Evolutionary conservation across 805 yeast genomes (phyloP).

Genomic region (Candida patagonica): DNA sequence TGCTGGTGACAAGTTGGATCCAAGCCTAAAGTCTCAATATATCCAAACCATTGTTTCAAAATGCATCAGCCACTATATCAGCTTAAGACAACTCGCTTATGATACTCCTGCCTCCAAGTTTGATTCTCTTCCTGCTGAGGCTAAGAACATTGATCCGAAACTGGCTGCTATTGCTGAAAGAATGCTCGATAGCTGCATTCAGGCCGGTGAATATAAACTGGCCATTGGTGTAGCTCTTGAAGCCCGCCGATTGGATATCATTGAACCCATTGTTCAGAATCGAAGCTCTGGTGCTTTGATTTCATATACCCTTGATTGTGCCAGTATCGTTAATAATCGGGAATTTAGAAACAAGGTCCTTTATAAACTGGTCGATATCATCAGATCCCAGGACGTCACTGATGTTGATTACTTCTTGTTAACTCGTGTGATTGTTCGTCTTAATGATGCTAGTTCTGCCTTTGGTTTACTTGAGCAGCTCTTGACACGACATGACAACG

Average conservation of each 20-base stretch:
- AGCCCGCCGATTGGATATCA: slow-evolving; percentile 67
- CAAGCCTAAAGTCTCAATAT: slow-evolving; percentile 70
- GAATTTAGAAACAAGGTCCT: slow-evolving; percentile 59
- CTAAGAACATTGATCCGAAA: slow-evolving; percentile 43
- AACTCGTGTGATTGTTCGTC: slow-evolving; percentile 78
- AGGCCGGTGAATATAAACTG: slow-evolving; percentile 59
- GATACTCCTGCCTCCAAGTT: slow-evolving; percentile 29
- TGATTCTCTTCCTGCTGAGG: slow-evolving; percentile 13
- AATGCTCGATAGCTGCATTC: slow-evolving; percentile 76
- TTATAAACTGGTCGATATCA: slow-evolving; percentile 49
- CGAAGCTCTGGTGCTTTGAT: slow-evolving; percentile 32
- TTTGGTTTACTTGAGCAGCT: slow-evolving; percentile 56
- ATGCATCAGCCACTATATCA: slow-evolving; percentile 77
- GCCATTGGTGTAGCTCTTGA: slow-evolving; percentile 90
- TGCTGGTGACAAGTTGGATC: slow-evolving; percentile 72
- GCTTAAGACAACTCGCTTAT: slow-evolving; percentile 44
- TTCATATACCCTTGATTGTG: slow-evolving; percentile 61
- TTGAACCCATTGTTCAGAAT: slow-evolving; percentile 19
- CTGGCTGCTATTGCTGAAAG: slow-evolving; percentile 66
- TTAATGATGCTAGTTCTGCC: slow-evolving; percentile 70
- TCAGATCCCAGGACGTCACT: slow-evolving; percentile 34
- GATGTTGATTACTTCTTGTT: slow-evolving; percentile 75
- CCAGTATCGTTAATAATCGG: slow-evolving; percentile 55
- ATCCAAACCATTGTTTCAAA: slow-evolving; percentile 90
- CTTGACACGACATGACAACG: slow-evolving; percentile 37